Evolutionary conservation across 2,329 filamentous ascomycete species (phyloP).

Genomic region (Mycocentrospora acerina): DNA sequence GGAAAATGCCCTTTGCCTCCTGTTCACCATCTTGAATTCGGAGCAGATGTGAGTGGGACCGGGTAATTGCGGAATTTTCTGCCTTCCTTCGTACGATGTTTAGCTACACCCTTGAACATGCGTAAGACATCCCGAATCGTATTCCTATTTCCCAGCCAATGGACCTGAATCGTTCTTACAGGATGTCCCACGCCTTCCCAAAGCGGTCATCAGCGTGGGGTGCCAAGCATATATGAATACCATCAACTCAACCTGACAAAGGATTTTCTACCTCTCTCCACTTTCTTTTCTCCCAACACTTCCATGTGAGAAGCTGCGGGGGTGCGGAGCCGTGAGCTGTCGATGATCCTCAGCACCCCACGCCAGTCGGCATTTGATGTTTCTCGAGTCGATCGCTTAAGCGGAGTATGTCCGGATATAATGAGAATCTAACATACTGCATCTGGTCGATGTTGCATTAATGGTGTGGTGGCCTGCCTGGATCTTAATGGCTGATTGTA

Average conservation of each 20-base stretch:
- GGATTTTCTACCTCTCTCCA: conserved; percentile 2
- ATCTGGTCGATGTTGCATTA: not conserved
- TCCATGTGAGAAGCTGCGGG: conserved; percentile 2
- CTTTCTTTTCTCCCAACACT: conserved; percentile 18
- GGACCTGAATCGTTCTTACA: too few relatives aligned
- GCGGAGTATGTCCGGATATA: not conserved
- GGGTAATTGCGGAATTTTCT: too few relatives aligned
- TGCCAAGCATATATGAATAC: conserved; percentile 21
- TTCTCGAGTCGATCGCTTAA: conserved; percentile 1
- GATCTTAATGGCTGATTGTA: not conserved
- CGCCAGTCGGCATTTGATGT: not conserved
- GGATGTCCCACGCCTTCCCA: too few relatives aligned
- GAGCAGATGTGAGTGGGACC: too few relatives aligned
- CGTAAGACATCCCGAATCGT: too few relatives aligned
- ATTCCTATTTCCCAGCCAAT: too few relatives aligned
- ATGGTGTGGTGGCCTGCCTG: too few relatives aligned
- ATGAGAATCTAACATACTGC: not conserved
- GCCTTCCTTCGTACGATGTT: too few relatives aligned
- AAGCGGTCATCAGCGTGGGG: conserved; percentile 16
- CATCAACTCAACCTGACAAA: conserved; percentile 17
- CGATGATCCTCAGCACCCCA: conserved; percentile 3
- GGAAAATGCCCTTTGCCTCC: too few relatives aligned
- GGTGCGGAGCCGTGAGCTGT: not conserved
- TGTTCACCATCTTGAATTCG: too few relatives aligned
- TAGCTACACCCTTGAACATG: too few relatives aligned